Evolutionary conservation across 1,284 basidiomycete genomes (phyloP).

Genomic region (Thecaphora thlaspeos): DNA sequence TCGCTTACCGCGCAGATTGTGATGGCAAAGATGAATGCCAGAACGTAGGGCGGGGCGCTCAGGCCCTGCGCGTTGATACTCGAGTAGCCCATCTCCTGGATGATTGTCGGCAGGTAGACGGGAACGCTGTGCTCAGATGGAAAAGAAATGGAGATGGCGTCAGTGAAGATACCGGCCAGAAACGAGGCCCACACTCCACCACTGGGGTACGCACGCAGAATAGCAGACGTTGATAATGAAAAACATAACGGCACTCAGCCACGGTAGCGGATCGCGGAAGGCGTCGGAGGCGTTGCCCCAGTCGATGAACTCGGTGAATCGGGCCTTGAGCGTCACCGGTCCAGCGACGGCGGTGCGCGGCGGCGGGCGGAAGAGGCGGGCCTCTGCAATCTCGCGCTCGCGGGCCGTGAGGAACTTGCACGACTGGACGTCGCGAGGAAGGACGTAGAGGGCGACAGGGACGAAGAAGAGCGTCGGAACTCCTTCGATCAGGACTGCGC

Average conservation of each 20-base stretch:
- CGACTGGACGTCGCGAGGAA: constrained; percentile 43
- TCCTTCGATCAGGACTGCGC: constrained; percentile 48
- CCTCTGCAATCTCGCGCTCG: constrained; percentile 44
- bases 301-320: constrained; percentile 9
- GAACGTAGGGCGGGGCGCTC: constrained; percentile 45
- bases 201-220: no score
- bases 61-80: constrained; percentile 39
- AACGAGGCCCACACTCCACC: no score
- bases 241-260: constrained; percentile 33
- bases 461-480: constrained; percentile 44
- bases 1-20: constrained; percentile 25
- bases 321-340: neutral
- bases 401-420: constrained; percentile 40
- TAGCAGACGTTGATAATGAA: constrained; percentile 53
- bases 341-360: constrained; percentile 4
- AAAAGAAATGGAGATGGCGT: no score
- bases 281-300: constrained; percentile 28
- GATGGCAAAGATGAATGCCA: constrained; percentile 40
- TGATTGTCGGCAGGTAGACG: constrained; percentile 51
- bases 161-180: no score
- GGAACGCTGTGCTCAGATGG: no score
- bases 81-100: constrained; percentile 48
- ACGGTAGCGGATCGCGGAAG: constrained; percentile 41
- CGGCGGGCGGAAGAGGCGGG: constrained; percentile 29
- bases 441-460: constrained; percentile 31